A percentile compares a stretch with the other conserved stretches of the same genome.
Conservation (phyloP, 805 yeast species). For the Wickerhamiella spandovensis region DNA sequence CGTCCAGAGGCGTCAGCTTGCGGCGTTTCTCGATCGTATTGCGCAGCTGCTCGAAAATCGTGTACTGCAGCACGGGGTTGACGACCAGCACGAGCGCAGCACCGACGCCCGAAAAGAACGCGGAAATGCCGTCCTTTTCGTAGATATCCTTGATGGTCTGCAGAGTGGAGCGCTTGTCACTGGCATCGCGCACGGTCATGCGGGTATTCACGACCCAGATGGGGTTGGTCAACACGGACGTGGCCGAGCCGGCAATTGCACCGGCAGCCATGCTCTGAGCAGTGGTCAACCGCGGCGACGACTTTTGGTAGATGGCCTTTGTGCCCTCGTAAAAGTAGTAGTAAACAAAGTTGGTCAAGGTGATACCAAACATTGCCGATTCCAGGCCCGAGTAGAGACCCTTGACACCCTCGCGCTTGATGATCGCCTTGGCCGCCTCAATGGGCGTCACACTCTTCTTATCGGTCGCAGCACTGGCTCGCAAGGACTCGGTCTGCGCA, state of each 20-base stretch:
- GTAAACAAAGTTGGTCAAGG: slow-evolving; percentile 75
- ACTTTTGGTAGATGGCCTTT: slow-evolving; percentile 21
- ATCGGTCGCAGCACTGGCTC: slow-evolving; percentile 12
- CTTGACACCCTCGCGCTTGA: slow-evolving; percentile 43
- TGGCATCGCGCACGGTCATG: slow-evolving; percentile 44
- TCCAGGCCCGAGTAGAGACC: slow-evolving; percentile 80
- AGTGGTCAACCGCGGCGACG: slow-evolving; percentile 31
- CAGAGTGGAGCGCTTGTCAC: slow-evolving; percentile 33
- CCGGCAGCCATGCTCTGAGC: slow-evolving; percentile 63
- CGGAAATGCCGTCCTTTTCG: slow-evolving; percentile 53
- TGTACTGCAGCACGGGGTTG: slow-evolving; percentile 86
- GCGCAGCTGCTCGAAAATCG: slow-evolving; percentile 77
- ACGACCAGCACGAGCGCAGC: slow-evolving; percentile 79
- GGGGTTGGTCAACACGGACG: slow-evolving; percentile 74
- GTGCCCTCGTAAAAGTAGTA: slow-evolving; percentile 82
- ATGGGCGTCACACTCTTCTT: slow-evolving; percentile 19
- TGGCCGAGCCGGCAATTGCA: slow-evolving; percentile 74
- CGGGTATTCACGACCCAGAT: slow-evolving; percentile 94
- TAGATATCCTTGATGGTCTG: slow-evolving; percentile 48
- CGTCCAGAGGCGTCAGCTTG: slow-evolving; percentile 53
- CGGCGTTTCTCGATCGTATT: slow-evolving; percentile 45
- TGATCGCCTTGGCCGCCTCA: slow-evolving; percentile 35
- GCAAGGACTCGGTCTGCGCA: slow-evolving; percentile 54
- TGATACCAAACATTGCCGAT: slow-evolving; percentile 74
- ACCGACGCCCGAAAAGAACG: slow-evolving; percentile 70